Evolutionary conservation across 768 basidiomycete genomes (phyloP).

Genomic region (Russula griseocarnosa): DNA sequence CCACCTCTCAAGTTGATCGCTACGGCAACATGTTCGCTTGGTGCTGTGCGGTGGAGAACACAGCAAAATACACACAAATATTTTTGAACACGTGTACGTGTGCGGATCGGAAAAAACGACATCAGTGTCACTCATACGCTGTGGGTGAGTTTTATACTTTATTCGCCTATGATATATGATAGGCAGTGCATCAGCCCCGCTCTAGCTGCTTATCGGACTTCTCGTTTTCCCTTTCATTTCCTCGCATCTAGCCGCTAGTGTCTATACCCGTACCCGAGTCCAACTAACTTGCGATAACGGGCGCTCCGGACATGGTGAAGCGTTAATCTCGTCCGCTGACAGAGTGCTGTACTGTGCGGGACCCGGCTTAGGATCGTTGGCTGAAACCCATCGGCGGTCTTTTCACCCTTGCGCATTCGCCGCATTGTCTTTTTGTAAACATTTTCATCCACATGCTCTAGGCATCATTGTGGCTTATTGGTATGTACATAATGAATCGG

Average conservation of each 20-base stretch:
- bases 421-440: background rate
- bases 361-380: no score
- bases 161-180: no score
- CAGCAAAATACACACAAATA: background rate
- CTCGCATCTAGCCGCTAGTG: background rate
- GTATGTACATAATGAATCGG: background rate
- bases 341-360: background rate
- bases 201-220: no score
- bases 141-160: background rate
- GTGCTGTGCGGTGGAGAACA: background rate
- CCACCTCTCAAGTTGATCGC: background rate
- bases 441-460: background rate
- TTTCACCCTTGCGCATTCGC: background rate
- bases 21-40: background rate
- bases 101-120: background rate
- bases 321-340: background rate
- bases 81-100: background rate
- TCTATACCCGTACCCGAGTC: background rate
- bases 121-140: background rate
- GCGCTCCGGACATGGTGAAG: background rate
- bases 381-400: background rate
- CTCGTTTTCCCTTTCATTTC: no score
- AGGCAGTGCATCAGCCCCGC: background rate
- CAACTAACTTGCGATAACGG: no score
- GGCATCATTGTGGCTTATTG: background rate